These are phyloP conservation scores for Asterochloris sp. DNA, from an alignment of 139 green algal species.

Conservation along the genomic window DNA sequence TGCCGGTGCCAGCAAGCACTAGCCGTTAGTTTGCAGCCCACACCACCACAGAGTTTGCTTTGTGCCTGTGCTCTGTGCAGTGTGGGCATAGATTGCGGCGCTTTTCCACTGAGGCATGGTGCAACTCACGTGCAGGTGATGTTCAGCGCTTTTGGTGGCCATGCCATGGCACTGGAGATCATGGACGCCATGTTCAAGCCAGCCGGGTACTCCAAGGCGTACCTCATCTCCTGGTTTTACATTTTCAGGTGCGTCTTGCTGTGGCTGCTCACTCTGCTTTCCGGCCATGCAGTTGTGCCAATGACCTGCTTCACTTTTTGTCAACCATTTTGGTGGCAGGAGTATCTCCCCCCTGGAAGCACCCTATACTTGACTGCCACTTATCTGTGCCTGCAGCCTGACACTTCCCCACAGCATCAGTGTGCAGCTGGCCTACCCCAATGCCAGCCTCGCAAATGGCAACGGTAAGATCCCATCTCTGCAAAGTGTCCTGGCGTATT, in stretches of 20 bases:
- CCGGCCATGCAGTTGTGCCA: too few relatives aligned
- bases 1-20: too few relatives aligned
- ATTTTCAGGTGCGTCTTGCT: background rate
- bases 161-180: constrained; percentile 6
- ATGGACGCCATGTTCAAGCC: constrained; percentile 4
- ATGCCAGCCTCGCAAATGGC: background rate
- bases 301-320: too few relatives aligned
- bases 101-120: too few relatives aligned
- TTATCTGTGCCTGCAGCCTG: background rate
- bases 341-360: too few relatives aligned
- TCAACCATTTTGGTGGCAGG: too few relatives aligned
- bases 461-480: background rate
- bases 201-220: background rate
- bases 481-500: background rate
- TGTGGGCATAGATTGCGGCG: too few relatives aligned
- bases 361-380: background rate
- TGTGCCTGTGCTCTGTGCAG: too few relatives aligned
- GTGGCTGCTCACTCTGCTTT: background rate
- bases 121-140: background rate
- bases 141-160: background rate
- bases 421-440: background rate
- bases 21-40: too few relatives aligned
- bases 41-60: too few relatives aligned
- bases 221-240: background rate
- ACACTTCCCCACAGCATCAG: background rate